Conservation (phyloP, 1,139 yeast species). For the Blastobotrys aristatus region DNA sequence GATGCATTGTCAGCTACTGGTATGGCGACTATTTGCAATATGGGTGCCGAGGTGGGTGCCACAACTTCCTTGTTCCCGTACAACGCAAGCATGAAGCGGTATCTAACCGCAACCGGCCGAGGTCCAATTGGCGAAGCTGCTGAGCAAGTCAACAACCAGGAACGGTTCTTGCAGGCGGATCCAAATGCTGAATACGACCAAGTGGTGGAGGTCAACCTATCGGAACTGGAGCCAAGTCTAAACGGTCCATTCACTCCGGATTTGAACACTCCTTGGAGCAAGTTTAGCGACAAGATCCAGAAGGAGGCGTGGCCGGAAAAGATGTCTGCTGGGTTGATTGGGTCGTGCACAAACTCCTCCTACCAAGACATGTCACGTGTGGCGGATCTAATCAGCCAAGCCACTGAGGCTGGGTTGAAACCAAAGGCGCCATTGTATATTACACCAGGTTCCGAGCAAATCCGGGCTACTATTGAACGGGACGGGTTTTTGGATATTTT, state of each 20-base stretch:
- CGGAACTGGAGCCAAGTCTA: conserved; percentile 90
- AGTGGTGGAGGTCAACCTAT: conserved; percentile 87
- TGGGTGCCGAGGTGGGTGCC: conserved; percentile 99
- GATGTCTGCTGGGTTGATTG: conserved; percentile 75
- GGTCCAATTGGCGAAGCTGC: conserved; percentile 78
- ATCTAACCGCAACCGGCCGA: conserved; percentile 76
- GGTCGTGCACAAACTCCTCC: conserved; percentile 96
- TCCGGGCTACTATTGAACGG: conserved; percentile 93
- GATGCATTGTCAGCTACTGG: conserved; percentile 85
- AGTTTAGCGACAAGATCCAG: conserved; percentile 62
- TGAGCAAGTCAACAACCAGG: conserved; percentile 49
- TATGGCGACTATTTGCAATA: conserved; percentile 98
- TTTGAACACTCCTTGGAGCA: conserved; percentile 92
- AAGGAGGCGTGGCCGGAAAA: conserved; percentile 74
- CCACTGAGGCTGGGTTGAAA: conserved; percentile 77
- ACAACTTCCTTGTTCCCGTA: conserved; percentile 96
- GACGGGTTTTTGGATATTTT: conserved; percentile 83
- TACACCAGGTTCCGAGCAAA: conserved; percentile 98
- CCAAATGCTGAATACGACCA: conserved; percentile 92
- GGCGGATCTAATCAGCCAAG: conserved; percentile 79
- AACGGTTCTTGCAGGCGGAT: conserved; percentile 53
- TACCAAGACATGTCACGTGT: conserved; percentile 98
- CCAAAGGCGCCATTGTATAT: conserved; percentile 91
- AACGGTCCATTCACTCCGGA: conserved; percentile 99
- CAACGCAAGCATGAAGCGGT: conserved; percentile 79